Percentiles rank a stretch among this genome's conserved stretches.
These are phyloP conservation scores for Cryomyces minteri DNA, from an alignment of 495 filamentous ascomycete species.

Conservation along the genomic window DNA sequence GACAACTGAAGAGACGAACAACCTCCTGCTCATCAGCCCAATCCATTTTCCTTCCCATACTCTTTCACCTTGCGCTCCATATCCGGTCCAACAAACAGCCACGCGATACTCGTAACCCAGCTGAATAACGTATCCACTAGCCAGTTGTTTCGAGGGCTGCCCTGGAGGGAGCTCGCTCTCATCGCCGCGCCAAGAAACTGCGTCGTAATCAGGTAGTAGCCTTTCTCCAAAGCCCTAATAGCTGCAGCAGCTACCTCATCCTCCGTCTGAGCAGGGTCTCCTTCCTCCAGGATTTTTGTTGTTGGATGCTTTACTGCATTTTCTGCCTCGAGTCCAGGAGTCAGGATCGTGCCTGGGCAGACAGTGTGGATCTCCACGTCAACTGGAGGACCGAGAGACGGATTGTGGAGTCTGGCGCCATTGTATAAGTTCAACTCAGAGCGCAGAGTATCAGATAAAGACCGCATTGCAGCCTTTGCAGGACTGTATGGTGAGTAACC, in stretches of 20 bases:
- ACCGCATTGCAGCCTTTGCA: conserved; percentile 68
- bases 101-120: conserved; percentile 36
- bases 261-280: conserved; percentile 59
- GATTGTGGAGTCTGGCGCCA: conserved; percentile 33
- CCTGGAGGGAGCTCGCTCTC: conserved; percentile 39
- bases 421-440: conserved; percentile 78
- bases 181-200: conserved; percentile 50
- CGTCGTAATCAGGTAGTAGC: conserved; percentile 59
- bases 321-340: conserved; percentile 60
- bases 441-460: conserved; percentile 60
- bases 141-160: conserved; percentile 37
- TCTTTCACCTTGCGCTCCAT: conserved; percentile 40
- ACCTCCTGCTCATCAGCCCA: conserved; percentile 1
- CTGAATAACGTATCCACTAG: conserved; percentile 40
- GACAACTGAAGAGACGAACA: too few relatives aligned
- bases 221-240: conserved; percentile 60
- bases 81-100: conserved; percentile 39
- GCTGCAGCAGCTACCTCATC: conserved; percentile 53
- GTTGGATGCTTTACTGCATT: conserved; percentile 64
- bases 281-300: conserved; percentile 65
- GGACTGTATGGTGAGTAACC: conserved; percentile 83
- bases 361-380: conserved; percentile 67
- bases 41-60: conserved; percentile 39
- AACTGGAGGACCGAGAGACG: conserved; percentile 20
- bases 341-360: conserved; percentile 67